Evolutionary conservation across 2,329 filamentous ascomycete genomes (phyloP), one percentile per base, ranked within the genome.

Genomic region (Aspergillus sp.): DNA sequence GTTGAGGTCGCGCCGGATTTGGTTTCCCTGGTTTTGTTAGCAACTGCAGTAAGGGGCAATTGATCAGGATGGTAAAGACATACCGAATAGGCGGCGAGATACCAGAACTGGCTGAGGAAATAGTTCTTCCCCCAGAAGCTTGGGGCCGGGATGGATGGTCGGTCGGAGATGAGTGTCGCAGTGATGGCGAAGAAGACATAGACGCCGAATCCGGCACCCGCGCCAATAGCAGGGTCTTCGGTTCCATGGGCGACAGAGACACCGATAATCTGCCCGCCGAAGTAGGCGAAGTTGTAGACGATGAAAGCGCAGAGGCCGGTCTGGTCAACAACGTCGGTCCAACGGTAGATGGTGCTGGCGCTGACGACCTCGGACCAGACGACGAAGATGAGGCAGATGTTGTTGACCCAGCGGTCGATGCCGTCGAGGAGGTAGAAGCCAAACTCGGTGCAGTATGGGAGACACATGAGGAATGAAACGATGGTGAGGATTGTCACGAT

Each of bases 361-460:
- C 78, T 77, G 5, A 80, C 76, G 17, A 82, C 79, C 64, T 86
- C 83, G 13, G 78, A 75, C 73, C 80, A 85, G 9, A 85, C 83
- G 13, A 84, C 81, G 60, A 85, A 86, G 15, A 85, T 82, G 3
- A 86, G 70, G 3, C 78, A 79, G 1, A 85, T 75, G 61, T 85
- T 81, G 66, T 83, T 85, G 58, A 82, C 76, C 82, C 82, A 85
- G 2, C 77, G 71, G 54, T 85, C 83, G 13, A 85, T 76, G 1
- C 81, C 83, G 24, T 80, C 77, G 2, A 85, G 74, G 0, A 85
- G 75, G 57, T 83, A 80, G 65, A 81, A 84, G 4, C 83, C 83
- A 39, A 85, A 84, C 54, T 84, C 76, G 0, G 83, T 84, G 68
- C 82, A 84, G 66, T 84, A 86, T 0, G 81, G 81, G 9, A 85